Evolutionary conservation across 148 eudicot species (phyloP).

Genomic region (Agrostemma githago): DNA sequence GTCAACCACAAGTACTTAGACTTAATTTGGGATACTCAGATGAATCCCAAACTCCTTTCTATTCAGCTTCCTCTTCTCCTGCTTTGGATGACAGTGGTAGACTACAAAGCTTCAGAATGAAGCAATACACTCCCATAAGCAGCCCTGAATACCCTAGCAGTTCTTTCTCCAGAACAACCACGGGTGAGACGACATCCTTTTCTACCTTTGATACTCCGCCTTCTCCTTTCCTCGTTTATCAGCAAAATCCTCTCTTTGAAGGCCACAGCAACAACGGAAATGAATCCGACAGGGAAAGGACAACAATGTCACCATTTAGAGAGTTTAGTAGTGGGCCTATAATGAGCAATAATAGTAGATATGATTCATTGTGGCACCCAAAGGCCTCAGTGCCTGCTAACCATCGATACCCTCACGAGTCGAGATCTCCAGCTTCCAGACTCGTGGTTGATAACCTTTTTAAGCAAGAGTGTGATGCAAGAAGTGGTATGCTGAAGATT

Average conservation of each 20-base stretch:
- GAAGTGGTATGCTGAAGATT: constrained; percentile 15
- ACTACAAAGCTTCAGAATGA: constrained; percentile 44
- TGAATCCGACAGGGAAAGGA: constrained; percentile 27
- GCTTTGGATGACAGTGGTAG: constrained; percentile 45
- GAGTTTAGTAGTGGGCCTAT: constrained; percentile 6
- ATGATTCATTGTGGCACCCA: constrained; percentile 34
- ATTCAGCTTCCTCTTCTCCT: constrained; percentile 75
- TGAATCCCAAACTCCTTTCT: constrained; percentile 70
- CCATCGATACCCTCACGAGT: constrained; percentile 20
- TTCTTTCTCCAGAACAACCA: constrained; percentile 50
- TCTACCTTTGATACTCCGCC: constrained; percentile 45
- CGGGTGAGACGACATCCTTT: constrained; percentile 35
- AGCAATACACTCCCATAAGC: constrained; percentile 72
- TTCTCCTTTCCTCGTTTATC: constrained; percentile 59
- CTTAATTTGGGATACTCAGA: constrained; percentile 59
- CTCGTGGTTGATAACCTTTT: constrained; percentile 26
- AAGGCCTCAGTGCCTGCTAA: constrained; percentile 29
- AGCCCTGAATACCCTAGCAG: constrained; percentile 73
- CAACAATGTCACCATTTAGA: not conserved
- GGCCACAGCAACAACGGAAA: constrained; percentile 41
- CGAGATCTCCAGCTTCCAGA: constrained; percentile 21
- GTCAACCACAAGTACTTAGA: constrained; percentile 67
- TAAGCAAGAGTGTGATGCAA: constrained; percentile 25
- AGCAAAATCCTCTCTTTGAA: constrained; percentile 76
- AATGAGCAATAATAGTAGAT: constrained; percentile 19